Conservation (phyloP, 164 flowering plant genomes). For the grape (Vitis vinifera) region ASM3070453v1 NC_081821.1:9920001-9920500, state of each 20-base stretch:
- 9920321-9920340: conserved; percentile 70
- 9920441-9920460: background rate
- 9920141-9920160: background rate
- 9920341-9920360: conserved; percentile 84
- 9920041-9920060: conserved; percentile 92
- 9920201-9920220: no score
- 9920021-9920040: conserved; percentile 91
- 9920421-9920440: background rate
- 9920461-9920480: background rate
- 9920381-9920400: background rate
- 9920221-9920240: conserved; percentile 5
- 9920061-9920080: conserved; percentile 87
- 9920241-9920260: conserved; percentile 38
- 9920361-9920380: conserved; percentile 36
- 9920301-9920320: conserved; percentile 95
- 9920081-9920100: background rate
- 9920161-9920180: background rate
- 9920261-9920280: conserved; percentile 88
- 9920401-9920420: background rate
- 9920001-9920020: conserved; percentile 19
- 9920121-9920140: background rate
- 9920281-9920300: conserved; percentile 90
- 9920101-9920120: background rate
- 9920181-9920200: no score
- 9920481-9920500: background rate